Evolutionary conservation across 257 asterid species (phyloP).

Genomic region (Ophiorrhiza pumila): DNA sequence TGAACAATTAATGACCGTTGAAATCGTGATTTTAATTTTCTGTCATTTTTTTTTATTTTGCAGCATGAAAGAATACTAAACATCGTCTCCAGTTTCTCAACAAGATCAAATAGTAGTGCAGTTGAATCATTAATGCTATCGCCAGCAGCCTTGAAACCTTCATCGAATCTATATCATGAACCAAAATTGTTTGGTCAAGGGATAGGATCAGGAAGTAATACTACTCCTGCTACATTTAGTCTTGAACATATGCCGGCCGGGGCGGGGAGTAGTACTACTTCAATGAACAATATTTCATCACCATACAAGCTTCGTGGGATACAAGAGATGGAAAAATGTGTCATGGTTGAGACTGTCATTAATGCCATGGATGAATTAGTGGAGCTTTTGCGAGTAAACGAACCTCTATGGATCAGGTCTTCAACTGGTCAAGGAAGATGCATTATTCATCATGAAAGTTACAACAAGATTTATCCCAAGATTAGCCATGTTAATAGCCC

Average conservation of each 20-base stretch:
- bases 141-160: constrained; percentile 20
- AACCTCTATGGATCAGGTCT: constrained; percentile 58
- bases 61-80: constrained; percentile 39
- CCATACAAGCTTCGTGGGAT: constrained; percentile 20
- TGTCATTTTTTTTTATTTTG: background rate
- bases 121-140: constrained; percentile 4
- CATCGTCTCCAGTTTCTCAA: constrained; percentile 31
- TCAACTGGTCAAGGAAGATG: constrained; percentile 38
- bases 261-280: too few species aligned
- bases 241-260: constrained; percentile 12
- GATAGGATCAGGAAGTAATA: too few species aligned
- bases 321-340: constrained; percentile 33
- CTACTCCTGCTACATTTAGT: too few species aligned
- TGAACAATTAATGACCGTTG: too few species aligned
- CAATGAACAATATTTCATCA: background rate
- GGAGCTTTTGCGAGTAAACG: constrained; percentile 47
- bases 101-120: constrained; percentile 20
- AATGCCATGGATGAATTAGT: constrained; percentile 53
- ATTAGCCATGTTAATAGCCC: constrained; percentile 26
- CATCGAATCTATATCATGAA: constrained; percentile 13
- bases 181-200: constrained; percentile 22
- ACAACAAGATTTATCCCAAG: constrained; percentile 51
- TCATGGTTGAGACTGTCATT: constrained; percentile 33
- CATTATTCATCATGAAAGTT: constrained; percentile 40
- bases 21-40: too few species aligned